Conservation (phyloP, 2,329 filamentous ascomycete species). For the Penicillium sp. region DNA sequence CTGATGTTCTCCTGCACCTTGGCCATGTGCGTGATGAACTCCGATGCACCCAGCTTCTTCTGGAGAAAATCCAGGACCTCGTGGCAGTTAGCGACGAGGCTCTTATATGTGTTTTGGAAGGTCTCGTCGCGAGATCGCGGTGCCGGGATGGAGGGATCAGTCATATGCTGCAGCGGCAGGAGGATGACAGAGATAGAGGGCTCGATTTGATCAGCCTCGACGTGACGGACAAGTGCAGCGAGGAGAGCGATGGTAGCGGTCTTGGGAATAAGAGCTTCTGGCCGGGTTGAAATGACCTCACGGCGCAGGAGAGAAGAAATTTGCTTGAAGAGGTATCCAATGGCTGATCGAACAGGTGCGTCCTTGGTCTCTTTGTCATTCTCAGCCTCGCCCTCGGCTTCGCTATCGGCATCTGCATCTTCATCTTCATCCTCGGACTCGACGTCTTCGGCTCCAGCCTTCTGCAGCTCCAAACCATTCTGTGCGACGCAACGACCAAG, state of each 20-base stretch:
- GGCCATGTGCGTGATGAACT: conserved; percentile 73
- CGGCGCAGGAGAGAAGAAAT: conserved; percentile 76
- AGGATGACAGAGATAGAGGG: conserved; percentile 66
- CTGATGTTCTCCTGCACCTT: conserved; percentile 72
- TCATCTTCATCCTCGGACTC: conserved; percentile 39
- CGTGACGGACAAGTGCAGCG: conserved; percentile 65
- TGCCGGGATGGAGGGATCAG: conserved; percentile 71
- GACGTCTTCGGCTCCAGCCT: conserved; percentile 43
- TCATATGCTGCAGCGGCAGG: conserved; percentile 75
- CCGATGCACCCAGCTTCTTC: conserved; percentile 76
- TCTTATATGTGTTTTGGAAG: conserved; percentile 69
- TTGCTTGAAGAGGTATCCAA: conserved; percentile 76
- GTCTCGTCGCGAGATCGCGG: conserved; percentile 70
- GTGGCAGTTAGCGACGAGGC: conserved; percentile 68
- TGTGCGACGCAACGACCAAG: conserved; percentile 66
- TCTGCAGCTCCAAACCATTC: conserved; percentile 52
- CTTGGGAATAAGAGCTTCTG: conserved; percentile 69
- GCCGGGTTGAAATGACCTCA: conserved; percentile 64
- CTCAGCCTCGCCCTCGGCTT: conserved; percentile 43
- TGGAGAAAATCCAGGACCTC: conserved; percentile 81
- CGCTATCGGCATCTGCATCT: conserved; percentile 46
- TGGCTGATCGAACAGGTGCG: conserved; percentile 46
- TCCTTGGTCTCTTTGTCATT: conserved; percentile 26
- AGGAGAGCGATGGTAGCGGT: conserved; percentile 73
- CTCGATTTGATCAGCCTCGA: conserved; percentile 58